Conservation (phyloP, 2,329 filamentous ascomycete species). For the Akanthomyces lecanii region DNA sequence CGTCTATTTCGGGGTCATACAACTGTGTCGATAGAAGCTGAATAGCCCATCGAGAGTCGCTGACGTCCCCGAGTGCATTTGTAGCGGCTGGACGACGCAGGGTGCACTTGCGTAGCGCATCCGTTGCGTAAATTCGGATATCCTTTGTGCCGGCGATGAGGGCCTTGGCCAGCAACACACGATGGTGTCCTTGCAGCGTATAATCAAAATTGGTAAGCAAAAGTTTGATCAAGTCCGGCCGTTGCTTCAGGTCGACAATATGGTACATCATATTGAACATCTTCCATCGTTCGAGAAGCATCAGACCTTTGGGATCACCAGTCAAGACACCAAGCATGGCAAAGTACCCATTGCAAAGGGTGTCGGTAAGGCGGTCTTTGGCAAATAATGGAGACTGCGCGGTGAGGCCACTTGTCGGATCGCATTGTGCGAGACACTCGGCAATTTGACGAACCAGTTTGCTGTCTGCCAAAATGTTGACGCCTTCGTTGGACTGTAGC, state of each 20-base stretch:
- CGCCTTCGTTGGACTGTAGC: slow-evolving; percentile 78
- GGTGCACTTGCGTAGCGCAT: slow-evolving; percentile 81
- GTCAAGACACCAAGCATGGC: slow-evolving; percentile 85
- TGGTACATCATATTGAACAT: slow-evolving; percentile 99
- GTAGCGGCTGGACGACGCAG: slow-evolving; percentile 41
- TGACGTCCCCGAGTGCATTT: slow-evolving; percentile 37
- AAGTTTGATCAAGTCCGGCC: slow-evolving; percentile 85
- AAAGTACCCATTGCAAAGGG: slow-evolving; percentile 89
- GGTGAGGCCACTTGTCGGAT: slow-evolving; percentile 73
- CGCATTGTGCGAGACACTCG: slow-evolving; percentile 92
- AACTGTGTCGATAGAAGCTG: slow-evolving; percentile 95
- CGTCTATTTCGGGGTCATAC: slow-evolving; percentile 95
- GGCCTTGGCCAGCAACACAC: slow-evolving; percentile 89
- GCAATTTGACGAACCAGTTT: slow-evolving; percentile 91
- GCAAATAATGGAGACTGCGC: slow-evolving; percentile 89
- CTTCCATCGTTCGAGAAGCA: slow-evolving; percentile 91
- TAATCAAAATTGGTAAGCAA: slow-evolving; percentile 92
- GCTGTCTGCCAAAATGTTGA: slow-evolving; percentile 81
- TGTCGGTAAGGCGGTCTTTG: slow-evolving; percentile 75
- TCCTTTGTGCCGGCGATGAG: slow-evolving; percentile 88
- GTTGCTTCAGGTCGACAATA: slow-evolving; percentile 85
- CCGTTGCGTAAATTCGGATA: slow-evolving; percentile 86
- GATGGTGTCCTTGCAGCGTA: slow-evolving; percentile 78
- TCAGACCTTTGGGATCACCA: slow-evolving; percentile 74
- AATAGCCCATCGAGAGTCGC: slow-evolving; percentile 91